Evolutionary conservation across 1,284 basidiomycete species (phyloP).

Genomic region (Sanghuangporus weigelae): DNA sequence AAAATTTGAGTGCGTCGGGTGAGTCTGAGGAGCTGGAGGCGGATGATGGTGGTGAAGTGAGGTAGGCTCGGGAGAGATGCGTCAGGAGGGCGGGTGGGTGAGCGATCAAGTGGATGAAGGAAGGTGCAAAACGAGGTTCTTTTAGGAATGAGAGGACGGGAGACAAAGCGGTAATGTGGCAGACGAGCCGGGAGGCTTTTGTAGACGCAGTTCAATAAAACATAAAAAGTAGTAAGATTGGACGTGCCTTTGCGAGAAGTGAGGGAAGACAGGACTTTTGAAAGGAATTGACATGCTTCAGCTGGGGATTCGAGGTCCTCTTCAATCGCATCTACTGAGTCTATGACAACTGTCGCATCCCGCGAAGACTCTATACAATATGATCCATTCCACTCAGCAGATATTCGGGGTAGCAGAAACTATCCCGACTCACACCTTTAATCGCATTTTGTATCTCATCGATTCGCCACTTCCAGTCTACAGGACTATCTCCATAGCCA

Average conservation of each 20-base stretch:
- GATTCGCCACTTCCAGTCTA: slow-evolving; percentile 25
- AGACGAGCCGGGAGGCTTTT: slow-evolving; percentile 53
- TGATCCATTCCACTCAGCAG: slow-evolving; percentile 7
- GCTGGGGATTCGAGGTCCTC: slow-evolving; percentile 53
- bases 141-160: slow-evolving; percentile 50
- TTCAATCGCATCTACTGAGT: slow-evolving; percentile 60
- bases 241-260: slow-evolving; percentile 39
- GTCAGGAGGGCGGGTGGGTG: slow-evolving; percentile 61
- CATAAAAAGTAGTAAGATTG: neutral
- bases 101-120: slow-evolving; percentile 59
- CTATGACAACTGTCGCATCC: slow-evolving; percentile 53
- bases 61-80: slow-evolving; percentile 61
- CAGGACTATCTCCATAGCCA: slow-evolving; percentile 40
- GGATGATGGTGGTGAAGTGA: slow-evolving; percentile 61
- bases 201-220: neutral
- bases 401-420: neutral
- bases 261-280: slow-evolving; percentile 38
- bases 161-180: slow-evolving; percentile 54
- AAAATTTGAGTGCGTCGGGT: slow-evolving; percentile 68
- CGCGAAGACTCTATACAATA: slow-evolving; percentile 22
- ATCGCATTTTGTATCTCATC: slow-evolving; percentile 40
- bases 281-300: slow-evolving; percentile 47
- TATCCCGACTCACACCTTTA: slow-evolving; percentile 33
- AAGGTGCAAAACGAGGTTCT: slow-evolving; percentile 59
- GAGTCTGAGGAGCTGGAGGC: slow-evolving; percentile 32